These are phyloP conservation scores for Santalum album DNA, from an alignment of 164 flowering plant genomes.

Conservation along the genomic window DNA sequence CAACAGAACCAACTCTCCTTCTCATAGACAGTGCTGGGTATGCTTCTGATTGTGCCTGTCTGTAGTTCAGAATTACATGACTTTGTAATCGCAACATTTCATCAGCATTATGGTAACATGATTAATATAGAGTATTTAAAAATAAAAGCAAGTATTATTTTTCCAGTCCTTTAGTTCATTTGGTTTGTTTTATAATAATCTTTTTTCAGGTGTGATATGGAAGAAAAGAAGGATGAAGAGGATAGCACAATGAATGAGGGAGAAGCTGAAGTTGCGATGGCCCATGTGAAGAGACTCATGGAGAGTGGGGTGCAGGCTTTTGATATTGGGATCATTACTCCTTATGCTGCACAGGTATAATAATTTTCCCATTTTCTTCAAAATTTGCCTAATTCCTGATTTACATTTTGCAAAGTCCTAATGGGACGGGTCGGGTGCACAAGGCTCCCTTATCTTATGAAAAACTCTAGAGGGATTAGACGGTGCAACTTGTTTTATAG, in stretches of 20 bases:
- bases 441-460: too few species aligned
- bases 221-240: slow-evolving; percentile 98
- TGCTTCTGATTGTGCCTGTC: slow-evolving; percentile 10
- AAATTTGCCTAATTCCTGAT: too few species aligned
- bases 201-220: slow-evolving; percentile 90
- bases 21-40: slow-evolving; percentile 96
- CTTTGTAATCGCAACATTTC: too few species aligned
- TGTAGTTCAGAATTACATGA: too few species aligned
- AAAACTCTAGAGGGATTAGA: not conserved
- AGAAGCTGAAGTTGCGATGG: slow-evolving; percentile 90
- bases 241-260: slow-evolving; percentile 98
- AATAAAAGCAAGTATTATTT: too few species aligned
- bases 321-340: slow-evolving; percentile 92
- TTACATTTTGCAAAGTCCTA: too few species aligned
- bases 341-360: slow-evolving; percentile 92
- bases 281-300: slow-evolving; percentile 86
- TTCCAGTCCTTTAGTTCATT: not conserved
- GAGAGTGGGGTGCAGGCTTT: slow-evolving; percentile 73
- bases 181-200: not conserved
- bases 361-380: not conserved
- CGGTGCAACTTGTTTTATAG: slow-evolving; percentile 27
- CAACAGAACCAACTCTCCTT: slow-evolving; percentile 84
- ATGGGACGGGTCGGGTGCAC: too few species aligned
- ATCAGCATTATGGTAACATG: too few species aligned
- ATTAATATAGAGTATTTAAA: too few species aligned